Evolutionary conservation across 345 rosid species (phyloP), one percentile per base, ranked within the genome.

Genomic region (Draba incana): DNA sequence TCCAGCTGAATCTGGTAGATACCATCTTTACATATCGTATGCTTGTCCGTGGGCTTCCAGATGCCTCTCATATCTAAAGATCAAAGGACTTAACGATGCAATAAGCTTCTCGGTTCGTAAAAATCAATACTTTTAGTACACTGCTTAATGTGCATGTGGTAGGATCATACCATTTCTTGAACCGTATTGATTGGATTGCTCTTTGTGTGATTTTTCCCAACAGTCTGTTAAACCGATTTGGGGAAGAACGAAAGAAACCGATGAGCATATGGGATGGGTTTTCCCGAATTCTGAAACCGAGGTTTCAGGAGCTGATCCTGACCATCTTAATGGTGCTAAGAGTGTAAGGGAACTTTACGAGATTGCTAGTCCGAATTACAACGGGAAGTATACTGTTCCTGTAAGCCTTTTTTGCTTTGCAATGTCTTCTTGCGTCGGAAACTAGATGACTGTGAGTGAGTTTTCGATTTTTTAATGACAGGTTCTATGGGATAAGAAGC

Each of bases 21-120:
- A 92, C 79, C 98, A 90, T 88, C 85, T 93, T 38, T 93, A 93
- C 50, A 72, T 93, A 66, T 92, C 96, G 2, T 89, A 92, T 81
- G 98, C 98, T 63, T 92, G 98, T 69, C 98, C 98, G 8, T 89
- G 98, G 98, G 98, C 96, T 46, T 87, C 88, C 24, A 81, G 98
- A 70, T 89, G 96, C 62, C 85, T 92, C 62, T 83, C 97, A 13
- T 90, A 76, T 80, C 75, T 92, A 75, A 88, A 85, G 84, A 69
- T 90, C 71, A 93, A 90, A 77, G 97, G 97, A 52, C 97, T 93
- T 47, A 89, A 85, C 27, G 79, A 83, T 49, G 88, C 84, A 69
- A 90, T 93, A 73, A 60, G 81, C 75, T 88, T 88, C 79, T 84
- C 94, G 81, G 98, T 88, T 35, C 68, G 85, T 85, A 61, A 50